Evolutionary conservation across 495 filamentous ascomycete genomes (phyloP), one percentile per base, ranked within the genome.

Genomic region (Penicillium argentinense): DNA sequence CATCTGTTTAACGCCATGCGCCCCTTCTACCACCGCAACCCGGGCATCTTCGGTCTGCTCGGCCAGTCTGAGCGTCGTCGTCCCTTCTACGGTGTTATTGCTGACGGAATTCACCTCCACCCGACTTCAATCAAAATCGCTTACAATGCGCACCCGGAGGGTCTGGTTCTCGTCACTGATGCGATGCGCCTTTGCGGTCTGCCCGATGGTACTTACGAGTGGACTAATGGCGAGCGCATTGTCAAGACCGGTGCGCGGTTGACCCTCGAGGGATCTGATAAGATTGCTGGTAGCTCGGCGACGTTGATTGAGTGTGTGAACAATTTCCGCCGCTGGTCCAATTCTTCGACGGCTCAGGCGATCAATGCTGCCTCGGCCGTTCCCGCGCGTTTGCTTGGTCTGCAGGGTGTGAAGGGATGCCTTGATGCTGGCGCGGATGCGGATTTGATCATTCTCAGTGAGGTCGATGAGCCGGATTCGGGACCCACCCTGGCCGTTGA

Each of bases 1-100:
- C 89, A 95, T 57, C 75, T 95, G 2, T 95, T 93, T 76, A 95
- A 95, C 59, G 89, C 88, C 12, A 95, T 95, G 88, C 78, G 81
- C 4, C 87, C 86, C 12, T 81, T 92, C 6, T 86, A 89, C 61
- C 88, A 92, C 72, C 84, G 89, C 27, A 86, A 91, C 62, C 88
- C 89, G 0, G 88, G 89, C 30, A 79, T 92, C 53, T 91, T 92
- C 59, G 89, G 89, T 16, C 73, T 91, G 0, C 67, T 95, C 43
- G 69, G 80, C 5, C 72, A 77, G 34, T 68, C 51, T 34, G 69
- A 71, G 50, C 64, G 60, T 26, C 64, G 63, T 3, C 61, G 68
- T 3, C 82, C 82, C 0, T 87, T 67, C 53, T 86, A 78, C 57
- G 77, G 78, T 8, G 57, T 85, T 4, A 85, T 86, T 34, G 70